Base-by-base conservation (phyloP, 2,329 filamentous ascomycete genomes). In the Dactylellina drechsleri region DNA sequence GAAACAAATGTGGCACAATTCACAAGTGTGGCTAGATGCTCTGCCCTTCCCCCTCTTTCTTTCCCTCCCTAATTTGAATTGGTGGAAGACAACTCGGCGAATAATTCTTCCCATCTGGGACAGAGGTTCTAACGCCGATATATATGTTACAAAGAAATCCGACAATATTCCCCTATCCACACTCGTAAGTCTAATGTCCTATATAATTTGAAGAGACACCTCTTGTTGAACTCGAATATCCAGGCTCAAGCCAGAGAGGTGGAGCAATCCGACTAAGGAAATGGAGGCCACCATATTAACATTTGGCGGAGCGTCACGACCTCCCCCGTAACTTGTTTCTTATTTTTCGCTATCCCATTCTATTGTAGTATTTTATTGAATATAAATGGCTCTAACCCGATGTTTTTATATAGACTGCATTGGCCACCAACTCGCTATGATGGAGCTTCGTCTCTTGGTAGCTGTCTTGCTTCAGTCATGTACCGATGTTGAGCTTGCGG, bases 181-280 rank as follows among this genome's bases (percentile, higher is more conserved):
- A 8, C 18, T 13, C 47, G 47, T 50, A 20, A 16, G 20, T 54
- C n/a, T n/a, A n/a, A n/a, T n/a, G n/a, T n/a, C n/a, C n/a, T n/a
- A n/a, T n/a, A n/a, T n/a, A n/a, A n/a, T n/a, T n/a, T n/a, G n/a
- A n/a, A n/a, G n/a, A n/a, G n/a, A n/a, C n/a, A n/a, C n/a, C n/a
- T n/a, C n/a, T n/a, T n/a, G n/a, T n/a, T n/a, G n/a, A n/a, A n/a
- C n/a, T n/a, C n/a, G n/a, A n/a, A n/a, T n/a, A n/a, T n/a, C n/a
- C 53, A 71, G 58, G 13, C 64, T 71, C 43, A 71, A 64, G 23
- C 66, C 66, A 20, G 66, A 62, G 28, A 71, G 66, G 16, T 71
- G 66, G 66, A 5, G 52, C 3, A 70, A 70, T 28, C 31, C 66
- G 31, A 70, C 66, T 20, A 54, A 36, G 36, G 56, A 61, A 5